These are phyloP conservation scores for Elaeis oleifera DNA, from an alignment of 202 grass and related monocot genomes.

Conservation along the genomic window DNA sequence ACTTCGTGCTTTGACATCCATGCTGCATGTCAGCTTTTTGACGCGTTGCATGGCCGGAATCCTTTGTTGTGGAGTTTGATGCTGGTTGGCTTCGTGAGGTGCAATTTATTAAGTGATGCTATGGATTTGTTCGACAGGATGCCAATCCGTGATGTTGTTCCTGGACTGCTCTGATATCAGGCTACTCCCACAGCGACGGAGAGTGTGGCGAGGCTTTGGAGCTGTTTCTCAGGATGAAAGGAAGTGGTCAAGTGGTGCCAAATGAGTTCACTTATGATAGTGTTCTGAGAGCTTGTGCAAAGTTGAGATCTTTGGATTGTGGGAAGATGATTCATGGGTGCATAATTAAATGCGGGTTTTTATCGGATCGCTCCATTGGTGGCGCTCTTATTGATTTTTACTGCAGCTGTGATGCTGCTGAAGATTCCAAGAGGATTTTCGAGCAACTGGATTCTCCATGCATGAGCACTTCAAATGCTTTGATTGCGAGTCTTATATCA, in stretches of 20 bases:
- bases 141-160: conserved; percentile 36
- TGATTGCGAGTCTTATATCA: conserved; percentile 30
- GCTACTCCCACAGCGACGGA: conserved; percentile 2
- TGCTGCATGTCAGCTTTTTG: conserved; percentile 13
- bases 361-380: conserved; percentile 31
- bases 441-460: conserved; percentile 25
- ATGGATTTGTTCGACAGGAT: conserved; percentile 29
- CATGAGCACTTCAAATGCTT: conserved; percentile 40
- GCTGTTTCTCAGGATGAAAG: conserved; percentile 33
- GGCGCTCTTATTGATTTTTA: conserved; percentile 49
- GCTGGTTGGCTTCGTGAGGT: conserved; percentile 49
- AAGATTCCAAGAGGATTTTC: conserved; percentile 33
- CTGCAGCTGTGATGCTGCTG: conserved; percentile 33
- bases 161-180: conserved; percentile 41
- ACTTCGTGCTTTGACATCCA: conserved; percentile 32
- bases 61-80: conserved; percentile 42
- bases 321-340: conserved; percentile 39
- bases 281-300: conserved; percentile 39
- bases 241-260: conserved; percentile 8
- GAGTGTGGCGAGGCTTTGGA: conserved; percentile 22
- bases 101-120: conserved; percentile 27
- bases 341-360: conserved; percentile 29
- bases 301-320: conserved; percentile 28
- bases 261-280: conserved; percentile 43
- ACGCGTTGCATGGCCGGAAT: conserved; percentile 16